Base-by-base conservation (phyloP, 768 basidiomycete genomes). In the Crepidotus variabilis region DNA sequence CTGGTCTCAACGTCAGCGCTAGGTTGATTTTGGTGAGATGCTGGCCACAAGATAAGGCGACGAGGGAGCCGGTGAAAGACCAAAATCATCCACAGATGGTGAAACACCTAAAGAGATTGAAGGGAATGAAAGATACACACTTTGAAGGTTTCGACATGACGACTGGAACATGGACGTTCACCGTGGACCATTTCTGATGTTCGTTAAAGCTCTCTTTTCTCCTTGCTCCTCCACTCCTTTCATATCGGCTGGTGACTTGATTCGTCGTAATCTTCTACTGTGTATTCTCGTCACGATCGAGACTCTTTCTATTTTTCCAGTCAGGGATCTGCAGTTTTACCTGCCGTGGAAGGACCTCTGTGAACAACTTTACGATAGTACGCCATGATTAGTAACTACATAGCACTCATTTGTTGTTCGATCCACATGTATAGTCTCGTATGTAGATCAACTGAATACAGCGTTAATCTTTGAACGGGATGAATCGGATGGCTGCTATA, bases 131-230 rank as follows among this genome's bases (percentile, higher is more conserved):
- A 68, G 87, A 89, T 54, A 98, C 95, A 39, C 81, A 81, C 49
- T 98, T 94, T 64, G 86, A 90, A 67, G 74, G 73, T 65, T 98
- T 90, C 69, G 88, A 94, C 56, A 78, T 85, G 53, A 77, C 77
- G 63, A 84, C 86, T 63, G 97, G 97, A 51, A 87, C 82, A 71
- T 98, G 96, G 96, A 88, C 85, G 50, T 98, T 99, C 74, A 85
- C 79, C 28, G 97, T 98, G 59, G 87, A 94, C 67, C 93, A 96
- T 75, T 99, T 98, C 77, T 92, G 72, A 80, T 55, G n/a, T 56
- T 48, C 50, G 45, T 55, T 58, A 24, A 28, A 8, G 28, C 28
- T 28, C 28, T 49, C 47, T 48, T 56, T 33, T 50, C 22, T 22
- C 32, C 35, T 16, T 33, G 23, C 18, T 54, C 52, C 47, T 22